Evolutionary conservation across 202 grass and related monocot genomes (phyloP).

Genomic region (Sporobolus alterniflorus): DNA sequence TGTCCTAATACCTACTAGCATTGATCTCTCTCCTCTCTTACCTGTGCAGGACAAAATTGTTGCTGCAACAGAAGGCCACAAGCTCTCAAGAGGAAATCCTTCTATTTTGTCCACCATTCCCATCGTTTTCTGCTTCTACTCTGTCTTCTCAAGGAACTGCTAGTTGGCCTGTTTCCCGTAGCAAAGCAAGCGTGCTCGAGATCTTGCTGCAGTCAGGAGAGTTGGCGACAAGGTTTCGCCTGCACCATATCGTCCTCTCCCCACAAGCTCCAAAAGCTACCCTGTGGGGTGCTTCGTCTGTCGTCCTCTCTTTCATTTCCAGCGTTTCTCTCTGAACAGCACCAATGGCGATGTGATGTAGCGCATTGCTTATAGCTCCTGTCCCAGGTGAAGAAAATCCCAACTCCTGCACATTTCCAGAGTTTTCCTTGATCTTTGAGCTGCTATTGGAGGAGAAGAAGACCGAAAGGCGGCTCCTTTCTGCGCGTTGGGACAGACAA

Average conservation of each 20-base stretch:
- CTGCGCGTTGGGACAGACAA: not conserved
- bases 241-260: conserved; percentile 40
- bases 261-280: conserved; percentile 23
- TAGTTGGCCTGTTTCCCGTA: not conserved
- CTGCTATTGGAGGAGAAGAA: conserved; percentile 1
- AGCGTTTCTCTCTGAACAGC: not conserved
- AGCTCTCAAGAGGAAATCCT: conserved; percentile 7
- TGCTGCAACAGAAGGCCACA: conserved; percentile 9
- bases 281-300: not conserved
- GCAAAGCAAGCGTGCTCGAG: not conserved
- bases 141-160: not conserved
- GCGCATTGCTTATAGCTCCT: not conserved
- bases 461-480: not conserved
- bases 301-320: conserved; percentile 18
- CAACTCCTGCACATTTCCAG: not conserved
- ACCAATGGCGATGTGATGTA: conserved; percentile 33
- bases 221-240: conserved; percentile 29
- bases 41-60: not conserved
- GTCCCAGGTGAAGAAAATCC: not conserved
- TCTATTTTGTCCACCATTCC: not conserved
- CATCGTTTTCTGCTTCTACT: not conserved
- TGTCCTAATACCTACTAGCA: conserved; percentile 3
- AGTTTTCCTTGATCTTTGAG: conserved; percentile 17
- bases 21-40: not conserved
- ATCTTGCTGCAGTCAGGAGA: conserved; percentile 3